Base-by-base conservation (phyloP, 129 eudicot species). In the Centrapalus pauciflorus region DNA sequence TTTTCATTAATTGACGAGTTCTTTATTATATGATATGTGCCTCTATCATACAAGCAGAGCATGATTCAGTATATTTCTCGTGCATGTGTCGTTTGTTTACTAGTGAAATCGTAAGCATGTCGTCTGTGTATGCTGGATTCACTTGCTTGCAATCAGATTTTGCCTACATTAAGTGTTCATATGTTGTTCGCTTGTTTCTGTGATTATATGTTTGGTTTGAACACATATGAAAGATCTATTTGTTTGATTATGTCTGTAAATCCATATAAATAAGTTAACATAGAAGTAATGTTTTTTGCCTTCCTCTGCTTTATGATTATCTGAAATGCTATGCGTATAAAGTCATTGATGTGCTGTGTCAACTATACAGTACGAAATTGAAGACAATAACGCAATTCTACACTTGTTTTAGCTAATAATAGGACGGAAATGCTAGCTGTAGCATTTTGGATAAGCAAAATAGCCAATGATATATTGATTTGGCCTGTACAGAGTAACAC, bases 161-260 rank as follows among this genome's bases (percentile, higher is more conserved):
- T 37, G 21, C 45, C 32, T 46, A 9, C 25, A 23, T 17, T 10
- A 16, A 30, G 14, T 61, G 51, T 70, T 48, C 46, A 14, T 71
- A 32, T 9, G 29, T 29, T 57, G 48, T 70, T 70, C 43, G 10
- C 37, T 28, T 23, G 48, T 70, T 58, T 56, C 45, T 41, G 37
- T 41, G 27, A 43, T 70, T 43, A 24, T 4, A 24, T 4, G 57
- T 46, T 57, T 57, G 58, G 32, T 43, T 57, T 45, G 37, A 16
- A 33, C 43, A 40, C n/a, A 40, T 35, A 37, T 69, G 45, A 48
- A 21, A 43, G 17, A 45, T 48, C 67, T 58, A 46, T 23, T 13
- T 70, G 45, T 41, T 19, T 70, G 35, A 48, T 58, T 13, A 58
- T 43, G 34, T 46, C 2, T 71, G 60, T 71, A 59, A 32, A 71